These are phyloP conservation scores for Megacollybia marginata DNA, from an alignment of 768 basidiomycete genomes.

Conservation along the genomic window DNA sequence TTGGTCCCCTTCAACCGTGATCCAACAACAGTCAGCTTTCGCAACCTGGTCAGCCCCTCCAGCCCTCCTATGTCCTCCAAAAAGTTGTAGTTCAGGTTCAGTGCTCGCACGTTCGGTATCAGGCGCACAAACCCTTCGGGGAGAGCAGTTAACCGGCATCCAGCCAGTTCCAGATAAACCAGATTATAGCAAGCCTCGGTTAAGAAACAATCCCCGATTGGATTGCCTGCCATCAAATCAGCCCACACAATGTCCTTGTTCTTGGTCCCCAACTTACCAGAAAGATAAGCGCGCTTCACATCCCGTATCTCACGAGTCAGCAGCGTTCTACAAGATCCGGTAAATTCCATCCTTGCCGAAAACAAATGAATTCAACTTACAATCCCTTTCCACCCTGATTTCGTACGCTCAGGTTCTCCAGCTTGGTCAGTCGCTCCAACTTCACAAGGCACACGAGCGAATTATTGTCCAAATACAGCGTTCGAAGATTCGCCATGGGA, in stretches of 20 bases:
- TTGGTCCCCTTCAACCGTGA: constrained; percentile 71
- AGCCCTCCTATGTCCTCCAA: constrained; percentile 65
- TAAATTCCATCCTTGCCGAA: constrained; percentile 13
- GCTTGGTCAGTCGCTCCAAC: constrained; percentile 50
- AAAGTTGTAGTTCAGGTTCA: constrained; percentile 98
- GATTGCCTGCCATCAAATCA: constrained; percentile 52
- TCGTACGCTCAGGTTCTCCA: constrained; percentile 89
- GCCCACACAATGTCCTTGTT: constrained; percentile 7
- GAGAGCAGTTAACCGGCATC: constrained; percentile 68
- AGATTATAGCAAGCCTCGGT: constrained; percentile 80
- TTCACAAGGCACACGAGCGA: constrained; percentile 41
- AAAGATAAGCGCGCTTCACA: constrained; percentile 90
- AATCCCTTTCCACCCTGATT: constrained; percentile 75
- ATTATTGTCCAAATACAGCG: constrained; percentile 91
- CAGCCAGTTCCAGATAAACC: constrained; percentile 87
- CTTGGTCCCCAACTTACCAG: constrained; percentile 47
- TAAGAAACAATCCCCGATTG: constrained; percentile 52
- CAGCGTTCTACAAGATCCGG: constrained; percentile 25
- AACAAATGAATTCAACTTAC: constrained; percentile 38
- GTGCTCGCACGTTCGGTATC: constrained; percentile 78
- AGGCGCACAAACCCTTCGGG: constrained; percentile 60
- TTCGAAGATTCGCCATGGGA: constrained; percentile 66
- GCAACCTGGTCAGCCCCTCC: constrained; percentile 65
- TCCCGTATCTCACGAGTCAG: constrained; percentile 75
- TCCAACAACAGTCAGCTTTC: constrained; percentile 84